Base-by-base conservation (phyloP, 2,329 filamentous ascomycete species). In the Fusarium goolgardi region DNA sequence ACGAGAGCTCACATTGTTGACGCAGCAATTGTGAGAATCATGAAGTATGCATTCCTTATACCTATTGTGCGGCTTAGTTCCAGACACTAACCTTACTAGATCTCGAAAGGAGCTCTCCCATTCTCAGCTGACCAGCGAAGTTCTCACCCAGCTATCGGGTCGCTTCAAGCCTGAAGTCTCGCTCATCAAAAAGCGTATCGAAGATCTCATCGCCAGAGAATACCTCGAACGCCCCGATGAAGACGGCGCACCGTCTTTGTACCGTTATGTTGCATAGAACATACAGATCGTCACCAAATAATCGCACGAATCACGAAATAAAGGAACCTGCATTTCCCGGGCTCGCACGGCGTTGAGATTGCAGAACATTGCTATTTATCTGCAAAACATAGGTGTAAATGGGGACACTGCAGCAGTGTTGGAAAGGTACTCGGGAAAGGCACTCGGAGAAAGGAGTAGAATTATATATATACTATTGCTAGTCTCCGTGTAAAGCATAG, bases 121-220 rank as follows among this genome's bases (percentile, higher is more conserved):
- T 75, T 84, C 89, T 47, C 85, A 90, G 55, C 87, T 95, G 52
- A 82, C 93, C 41, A 86, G 84, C 20, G 91, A 94, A 77, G 91
- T 92, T 15, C 85, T 94, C 57, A 81, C 84, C n/a, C 90, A 92
- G 73, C 83, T 94, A 20, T 82, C 83, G 1, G 80, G 82, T 51
- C 89, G 90, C 43, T 95, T 95, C 82, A 90, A 88, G 73, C 92
- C 92, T 1, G 91, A 94, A 58, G 85, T 94, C 35, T 83, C 84
- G 31, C 88, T 94, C 80, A 90, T 95, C 80, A 95, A 95, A 83
- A 90, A 88, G 76, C 88, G 89, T n/a, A 90, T 95, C 61, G 92
- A 94, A 76, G 89, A 89, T 66, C 81, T 95, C 50, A 92, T 95
- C 51, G 86, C 88, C 63, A 85, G 91, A 64, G 92, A 95, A 75